Base-by-base conservation (phyloP, 495 filamentous ascomycete species). In the Xylaria palmicola region DNA sequence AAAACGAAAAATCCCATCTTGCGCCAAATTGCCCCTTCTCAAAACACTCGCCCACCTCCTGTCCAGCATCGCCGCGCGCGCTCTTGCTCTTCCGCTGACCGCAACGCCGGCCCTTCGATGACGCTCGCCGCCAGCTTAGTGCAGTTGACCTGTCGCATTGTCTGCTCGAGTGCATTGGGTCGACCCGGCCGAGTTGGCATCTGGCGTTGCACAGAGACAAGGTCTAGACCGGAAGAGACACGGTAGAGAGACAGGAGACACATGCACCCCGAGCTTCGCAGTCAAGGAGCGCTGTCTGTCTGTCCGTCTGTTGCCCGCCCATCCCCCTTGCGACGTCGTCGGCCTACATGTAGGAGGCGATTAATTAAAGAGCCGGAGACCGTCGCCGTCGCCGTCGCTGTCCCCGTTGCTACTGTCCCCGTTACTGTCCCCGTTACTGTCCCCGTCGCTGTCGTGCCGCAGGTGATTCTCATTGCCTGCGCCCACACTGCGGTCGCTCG, bases 1-100 rank as follows among this genome's bases (percentile, higher is more conserved):
- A 67, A 65, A 54, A 47, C 55, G 41, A 34, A 50, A 62, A 69
- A 67, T 72, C 64, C 66, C 69, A 72, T 72, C 44, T 48, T 67
- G 53, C 56, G 12, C 60, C 50, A 50, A 63, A 63, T 60, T 63
- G 58, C 65, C 64, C 64, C 57, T 54, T 59, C 34, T 8, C 29
- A 9, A 36, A 51, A 34, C 17, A 34, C 29, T 36, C 57, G 44
- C 8, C 34, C 50, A 37, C 43, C 43, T 40, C 43, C 57, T 57
- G 45, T 50, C 65, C 47, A 30, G 52, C 48, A 22, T 50, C 7
- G 9, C 39, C 37, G 41, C 51, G 40, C 45, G 22, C 34, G 27
- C 34, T 47, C 45, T 32, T 24, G 27, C 34, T 47, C 17, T 9
- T 27, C 58, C n/a, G 15, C 34, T 19, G 10, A 22, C 36, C 37